These are phyloP conservation scores for Sanghuangporus weigelae DNA, from an alignment of 1,284 basidiomycete genomes.

Conservation along the genomic window DNA sequence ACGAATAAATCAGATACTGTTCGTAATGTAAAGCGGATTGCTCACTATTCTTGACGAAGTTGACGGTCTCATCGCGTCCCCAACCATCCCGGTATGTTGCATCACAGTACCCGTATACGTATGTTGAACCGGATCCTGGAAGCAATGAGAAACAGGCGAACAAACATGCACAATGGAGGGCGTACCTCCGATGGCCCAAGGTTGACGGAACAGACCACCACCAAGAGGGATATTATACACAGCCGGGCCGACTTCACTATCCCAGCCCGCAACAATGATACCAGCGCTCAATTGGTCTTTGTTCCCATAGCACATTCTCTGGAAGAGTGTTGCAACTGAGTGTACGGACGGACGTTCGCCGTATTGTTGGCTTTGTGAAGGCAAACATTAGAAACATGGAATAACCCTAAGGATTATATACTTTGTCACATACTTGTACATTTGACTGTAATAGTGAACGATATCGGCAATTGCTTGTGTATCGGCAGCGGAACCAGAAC, in stretches of 20 bases:
- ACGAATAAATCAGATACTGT: conserved; percentile 7
- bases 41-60: conserved; percentile 96
- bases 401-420: background rate
- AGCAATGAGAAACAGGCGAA: conserved; percentile 5
- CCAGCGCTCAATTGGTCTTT: conserved; percentile 89
- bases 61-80: conserved; percentile 85
- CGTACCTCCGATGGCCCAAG: conserved; percentile 93
- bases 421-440: conserved; percentile 55
- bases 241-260: conserved; percentile 86
- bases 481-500: conserved; percentile 96
- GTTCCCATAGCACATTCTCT: conserved; percentile 91
- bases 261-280: conserved; percentile 99
- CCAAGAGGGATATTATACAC: conserved; percentile 97
- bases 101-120: conserved; percentile 99
- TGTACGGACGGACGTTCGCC: conserved; percentile 74
- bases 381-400: background rate
- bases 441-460: conserved; percentile 84
- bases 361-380: conserved; percentile 53
- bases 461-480: conserved; percentile 96
- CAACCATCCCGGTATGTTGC: conserved; percentile 96
- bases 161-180: conserved; percentile 14
- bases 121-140: conserved; percentile 92
- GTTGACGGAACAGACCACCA: conserved; percentile 90
- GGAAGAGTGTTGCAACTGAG: conserved; percentile 81
- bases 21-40: background rate